phyloP scores from a whole-genome alignment of 805 yeast species.

The Yamadazyma tumulicola region DNA sequence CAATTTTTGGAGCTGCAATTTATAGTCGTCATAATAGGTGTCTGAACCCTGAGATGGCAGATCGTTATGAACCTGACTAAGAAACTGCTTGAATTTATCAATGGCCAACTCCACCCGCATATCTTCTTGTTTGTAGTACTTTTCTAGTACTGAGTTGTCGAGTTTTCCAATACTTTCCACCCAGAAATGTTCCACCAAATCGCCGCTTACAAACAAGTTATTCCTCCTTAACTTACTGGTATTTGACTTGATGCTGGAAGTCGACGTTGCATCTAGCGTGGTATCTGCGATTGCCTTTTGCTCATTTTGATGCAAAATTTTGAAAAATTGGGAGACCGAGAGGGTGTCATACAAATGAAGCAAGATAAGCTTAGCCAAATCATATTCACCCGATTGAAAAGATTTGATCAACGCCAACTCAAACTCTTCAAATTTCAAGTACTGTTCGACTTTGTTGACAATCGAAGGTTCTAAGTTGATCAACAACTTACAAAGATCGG shows the following conservation, averaged over 20 bases:
- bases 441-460: constrained; percentile 51
- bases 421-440: constrained; percentile 69
- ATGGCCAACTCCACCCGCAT: constrained; percentile 19
- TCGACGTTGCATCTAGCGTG: constrained; percentile 18
- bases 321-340: constrained; percentile 65
- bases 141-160: constrained; percentile 21
- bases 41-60: not conserved
- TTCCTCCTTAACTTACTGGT: constrained; percentile 8
- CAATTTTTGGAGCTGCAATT: constrained; percentile 20
- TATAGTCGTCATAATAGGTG: constrained; percentile 13
- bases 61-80: constrained; percentile 11
- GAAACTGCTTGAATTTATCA: constrained; percentile 16
- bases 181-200: constrained; percentile 38
- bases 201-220: constrained; percentile 32
- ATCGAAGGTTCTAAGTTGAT: constrained; percentile 66
- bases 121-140: constrained; percentile 31
- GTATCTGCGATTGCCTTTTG: constrained; percentile 27
- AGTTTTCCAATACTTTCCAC: constrained; percentile 24
- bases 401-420: constrained; percentile 68
- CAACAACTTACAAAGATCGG: constrained; percentile 61
- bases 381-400: constrained; percentile 56
- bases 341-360: constrained; percentile 51
- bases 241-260: constrained; percentile 5
- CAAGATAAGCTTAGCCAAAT: constrained; percentile 57
- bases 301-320: constrained; percentile 52